Evolutionary conservation across 371 early-diverging fungal genomes (phyloP).

Genomic region (Sporodiniella umbellata): DNA sequence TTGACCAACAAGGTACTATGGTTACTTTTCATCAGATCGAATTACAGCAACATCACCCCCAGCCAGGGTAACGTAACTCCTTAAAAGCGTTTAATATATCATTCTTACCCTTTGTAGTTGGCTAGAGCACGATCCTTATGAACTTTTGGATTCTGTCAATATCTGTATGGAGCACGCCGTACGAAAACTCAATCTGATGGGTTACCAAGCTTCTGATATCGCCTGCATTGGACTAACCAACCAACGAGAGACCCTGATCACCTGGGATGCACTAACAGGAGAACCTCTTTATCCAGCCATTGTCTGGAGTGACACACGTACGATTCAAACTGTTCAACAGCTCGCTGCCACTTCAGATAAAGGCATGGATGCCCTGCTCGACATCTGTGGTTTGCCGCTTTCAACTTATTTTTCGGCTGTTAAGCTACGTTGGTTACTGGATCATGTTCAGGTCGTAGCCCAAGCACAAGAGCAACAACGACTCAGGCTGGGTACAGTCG

Average conservation of each 20-base stretch:
- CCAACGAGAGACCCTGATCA: slow-evolving; percentile 92
- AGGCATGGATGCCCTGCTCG: slow-evolving; percentile 43
- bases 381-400: slow-evolving; percentile 85
- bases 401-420: slow-evolving; percentile 94
- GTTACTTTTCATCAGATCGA: slow-evolving; percentile 81
- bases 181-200: slow-evolving; percentile 59
- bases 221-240: slow-evolving; percentile 90
- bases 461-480: slow-evolving; percentile 32
- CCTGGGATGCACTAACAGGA: slow-evolving; percentile 88
- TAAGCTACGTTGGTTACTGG: slow-evolving; percentile 91
- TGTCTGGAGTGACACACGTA: slow-evolving; percentile 94
- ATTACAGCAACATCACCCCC: slow-evolving; percentile 70
- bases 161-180: slow-evolving; percentile 71
- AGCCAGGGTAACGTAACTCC: slow-evolving; percentile 63
- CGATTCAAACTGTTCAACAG: slow-evolving; percentile 68
- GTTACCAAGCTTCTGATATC: slow-evolving; percentile 59
- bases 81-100: neutral
- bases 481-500: slow-evolving; percentile 84
- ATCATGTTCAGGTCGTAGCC: slow-evolving; percentile 71
- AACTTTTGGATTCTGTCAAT: slow-evolving; percentile 71
- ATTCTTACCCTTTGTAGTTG: too few species aligned
- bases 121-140: slow-evolving; percentile 89
- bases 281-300: slow-evolving; percentile 85
- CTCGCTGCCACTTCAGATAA: slow-evolving; percentile 45
- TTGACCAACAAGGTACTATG: slow-evolving; percentile 70